Conservation (phyloP, 2,329 filamentous ascomycete species). For the Penicillium digitatum region DNA sequence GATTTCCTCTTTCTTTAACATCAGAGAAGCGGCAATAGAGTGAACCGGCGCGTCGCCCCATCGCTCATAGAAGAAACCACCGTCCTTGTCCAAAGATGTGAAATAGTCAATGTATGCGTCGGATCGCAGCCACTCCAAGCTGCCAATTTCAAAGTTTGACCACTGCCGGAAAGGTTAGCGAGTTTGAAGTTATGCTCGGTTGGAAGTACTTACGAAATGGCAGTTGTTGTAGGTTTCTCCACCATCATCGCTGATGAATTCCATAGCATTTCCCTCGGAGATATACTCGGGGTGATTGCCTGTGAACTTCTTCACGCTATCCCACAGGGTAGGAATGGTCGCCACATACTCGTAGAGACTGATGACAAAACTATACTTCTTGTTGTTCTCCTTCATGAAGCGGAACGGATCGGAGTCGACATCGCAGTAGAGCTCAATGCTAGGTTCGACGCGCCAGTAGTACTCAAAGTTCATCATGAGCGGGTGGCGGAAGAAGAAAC, state of each 20-base stretch:
- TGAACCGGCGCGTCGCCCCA: conserved; percentile 98
- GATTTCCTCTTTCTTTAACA: conserved; percentile 87
- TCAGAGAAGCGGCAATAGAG: conserved; percentile 85
- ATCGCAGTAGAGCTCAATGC: conserved; percentile 93
- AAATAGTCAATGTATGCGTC: conserved; percentile 89
- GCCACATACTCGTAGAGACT: conserved; percentile 95
- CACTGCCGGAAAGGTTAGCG: conserved; percentile 55
- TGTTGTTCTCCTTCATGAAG: conserved; percentile 90
- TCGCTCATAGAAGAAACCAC: conserved; percentile 97
- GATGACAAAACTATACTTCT: conserved; percentile 97
- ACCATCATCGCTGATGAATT: conserved; percentile 84
- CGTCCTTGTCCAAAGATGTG: conserved; percentile 77
- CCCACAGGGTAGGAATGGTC: conserved; percentile 94
- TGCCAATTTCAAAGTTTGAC: conserved; percentile 98
- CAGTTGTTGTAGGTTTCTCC: conserved; percentile 95
- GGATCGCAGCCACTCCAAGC: conserved; percentile 87
- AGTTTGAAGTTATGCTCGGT: background rate
- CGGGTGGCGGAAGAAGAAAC: conserved; percentile 96
- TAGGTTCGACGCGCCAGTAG: conserved; percentile 99
- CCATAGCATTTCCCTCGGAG: conserved; percentile 76
- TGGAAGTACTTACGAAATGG: conserved; percentile 70
- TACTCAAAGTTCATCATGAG: conserved; percentile 96
- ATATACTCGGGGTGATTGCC: conserved; percentile 85
- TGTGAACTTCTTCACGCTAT: conserved; percentile 92
- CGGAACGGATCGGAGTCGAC: conserved; percentile 95